phyloP scores from a whole-genome alignment of 257 asterid species.

The Fraxinus anomala region DNA sequence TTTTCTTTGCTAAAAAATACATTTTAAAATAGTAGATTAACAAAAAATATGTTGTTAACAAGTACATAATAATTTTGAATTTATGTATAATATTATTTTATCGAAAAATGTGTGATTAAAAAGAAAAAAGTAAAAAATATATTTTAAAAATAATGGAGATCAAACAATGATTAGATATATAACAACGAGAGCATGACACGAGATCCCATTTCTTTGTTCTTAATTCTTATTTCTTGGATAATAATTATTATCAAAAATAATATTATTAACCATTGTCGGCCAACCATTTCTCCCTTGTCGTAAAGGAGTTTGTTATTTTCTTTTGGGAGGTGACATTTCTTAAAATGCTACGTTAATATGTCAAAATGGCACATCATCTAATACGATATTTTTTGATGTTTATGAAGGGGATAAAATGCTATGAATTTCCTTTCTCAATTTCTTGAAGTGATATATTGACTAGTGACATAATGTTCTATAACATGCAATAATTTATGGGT shows the following conservation, averaged over 20 bases:
- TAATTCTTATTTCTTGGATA: background rate
- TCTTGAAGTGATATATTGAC: background rate
- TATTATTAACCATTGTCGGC: background rate
- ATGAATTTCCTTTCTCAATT: background rate
- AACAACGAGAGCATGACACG: slow-evolving; percentile 19
- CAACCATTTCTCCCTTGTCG: background rate
- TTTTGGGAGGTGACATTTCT: background rate
- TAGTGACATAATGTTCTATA: background rate
- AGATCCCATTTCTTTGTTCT: slow-evolving; percentile 14
- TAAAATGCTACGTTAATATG: background rate
- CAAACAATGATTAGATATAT: too few relatives aligned
- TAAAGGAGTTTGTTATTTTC: background rate
- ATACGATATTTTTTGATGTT: background rate
- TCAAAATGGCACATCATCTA: background rate
- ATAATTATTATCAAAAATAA: background rate
- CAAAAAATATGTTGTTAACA: too few relatives aligned
- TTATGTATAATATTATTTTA: too few relatives aligned
- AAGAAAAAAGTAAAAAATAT: too few relatives aligned
- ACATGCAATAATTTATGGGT: too few relatives aligned
- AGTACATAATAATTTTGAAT: too few relatives aligned
- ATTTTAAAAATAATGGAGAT: too few relatives aligned
- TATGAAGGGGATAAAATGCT: background rate
- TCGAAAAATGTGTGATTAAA: too few relatives aligned
- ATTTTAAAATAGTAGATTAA: too few relatives aligned
- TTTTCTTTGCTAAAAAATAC: too few relatives aligned